phyloP scores from a whole-genome alignment of 2,329 filamentous ascomycete species.

The Huntiella savannae region DNA sequence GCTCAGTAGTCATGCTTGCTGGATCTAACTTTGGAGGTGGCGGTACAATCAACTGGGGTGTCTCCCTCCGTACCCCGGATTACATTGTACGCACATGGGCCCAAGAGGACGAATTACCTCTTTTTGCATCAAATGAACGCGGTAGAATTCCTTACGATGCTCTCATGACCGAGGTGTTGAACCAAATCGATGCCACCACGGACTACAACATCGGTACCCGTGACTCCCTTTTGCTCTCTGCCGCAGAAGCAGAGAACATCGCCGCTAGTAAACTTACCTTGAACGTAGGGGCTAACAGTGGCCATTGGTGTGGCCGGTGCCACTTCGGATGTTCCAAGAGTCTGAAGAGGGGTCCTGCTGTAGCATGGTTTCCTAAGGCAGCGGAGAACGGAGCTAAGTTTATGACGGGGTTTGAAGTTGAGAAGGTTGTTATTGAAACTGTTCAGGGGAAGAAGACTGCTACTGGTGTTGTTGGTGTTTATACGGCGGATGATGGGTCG shows the following conservation, averaged over 20 bases:
- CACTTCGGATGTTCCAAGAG: constrained; percentile 41
- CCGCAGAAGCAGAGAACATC: constrained; percentile 55
- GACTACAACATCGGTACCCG: constrained; percentile 52
- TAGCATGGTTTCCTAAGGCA: constrained; percentile 64
- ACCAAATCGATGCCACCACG: constrained; percentile 55
- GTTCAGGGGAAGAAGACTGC: constrained; percentile 30
- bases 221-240: constrained; percentile 57
- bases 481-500: constrained; percentile 23
- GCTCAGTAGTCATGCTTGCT: constrained; percentile 39
- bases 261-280: constrained; percentile 50
- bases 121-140: constrained; percentile 40
- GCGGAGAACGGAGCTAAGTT: constrained; percentile 59
- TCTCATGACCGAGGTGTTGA: constrained; percentile 61
- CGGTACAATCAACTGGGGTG: constrained; percentile 74
- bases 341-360: constrained; percentile 61
- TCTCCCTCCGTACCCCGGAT: constrained; percentile 45
- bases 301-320: constrained; percentile 54
- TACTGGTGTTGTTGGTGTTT: constrained; percentile 53
- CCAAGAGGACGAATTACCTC: constrained; percentile 38
- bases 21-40: constrained; percentile 70
- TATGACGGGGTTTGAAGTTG: constrained; percentile 61
- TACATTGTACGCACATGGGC: constrained; percentile 73
- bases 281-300: constrained; percentile 50
- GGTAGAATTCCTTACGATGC: constrained; percentile 44
- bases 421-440: constrained; percentile 46